A percentile compares a stretch with the other conserved stretches of the same genome.
Conservation (phyloP, 129 eudicot genomes). For the Escallonia rubra region DNA sequence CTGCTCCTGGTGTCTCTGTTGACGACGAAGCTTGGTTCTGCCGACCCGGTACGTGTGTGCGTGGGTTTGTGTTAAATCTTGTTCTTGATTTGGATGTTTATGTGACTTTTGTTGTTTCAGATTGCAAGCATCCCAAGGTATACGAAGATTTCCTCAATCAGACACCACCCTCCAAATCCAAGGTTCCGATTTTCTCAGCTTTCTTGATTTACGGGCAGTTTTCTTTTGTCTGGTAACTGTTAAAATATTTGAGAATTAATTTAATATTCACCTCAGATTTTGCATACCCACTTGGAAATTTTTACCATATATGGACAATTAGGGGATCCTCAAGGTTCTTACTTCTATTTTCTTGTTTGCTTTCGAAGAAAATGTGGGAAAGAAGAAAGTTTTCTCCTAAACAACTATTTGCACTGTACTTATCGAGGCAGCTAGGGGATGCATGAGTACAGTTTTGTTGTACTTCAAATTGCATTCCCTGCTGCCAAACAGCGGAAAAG, state of each 20-base stretch:
- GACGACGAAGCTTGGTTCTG: constrained; percentile 87
- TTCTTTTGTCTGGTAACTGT: not conserved
- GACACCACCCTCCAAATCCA: constrained; percentile 26
- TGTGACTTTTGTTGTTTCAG: constrained; percentile 20
- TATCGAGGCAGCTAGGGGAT: too few relatives aligned
- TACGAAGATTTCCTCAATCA: constrained; percentile 64
- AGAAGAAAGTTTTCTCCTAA: not conserved
- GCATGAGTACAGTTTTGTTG: too few relatives aligned
- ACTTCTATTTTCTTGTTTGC: not conserved
- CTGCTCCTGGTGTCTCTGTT: constrained; percentile 28
- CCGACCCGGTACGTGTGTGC: constrained; percentile 37
- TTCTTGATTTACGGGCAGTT: constrained; percentile 10
- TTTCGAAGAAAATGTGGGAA: constrained; percentile 8
- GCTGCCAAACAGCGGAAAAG: not conserved
- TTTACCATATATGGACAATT: too few relatives aligned
- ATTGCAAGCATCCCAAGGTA: constrained; percentile 88
- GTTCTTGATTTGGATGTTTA: not conserved
- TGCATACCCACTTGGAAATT: too few relatives aligned
- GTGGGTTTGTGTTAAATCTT: not conserved
- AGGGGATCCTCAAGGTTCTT: too few relatives aligned
- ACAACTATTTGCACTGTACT: too few relatives aligned
- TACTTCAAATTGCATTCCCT: not conserved
- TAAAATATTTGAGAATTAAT: not conserved
- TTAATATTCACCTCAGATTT: constrained; percentile 2
- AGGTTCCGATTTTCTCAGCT: constrained; percentile 34